These are phyloP conservation scores for Chloranthus sessilifolius DNA, from an alignment of 164 flowering plant species.

Conservation along the genomic window DNA sequence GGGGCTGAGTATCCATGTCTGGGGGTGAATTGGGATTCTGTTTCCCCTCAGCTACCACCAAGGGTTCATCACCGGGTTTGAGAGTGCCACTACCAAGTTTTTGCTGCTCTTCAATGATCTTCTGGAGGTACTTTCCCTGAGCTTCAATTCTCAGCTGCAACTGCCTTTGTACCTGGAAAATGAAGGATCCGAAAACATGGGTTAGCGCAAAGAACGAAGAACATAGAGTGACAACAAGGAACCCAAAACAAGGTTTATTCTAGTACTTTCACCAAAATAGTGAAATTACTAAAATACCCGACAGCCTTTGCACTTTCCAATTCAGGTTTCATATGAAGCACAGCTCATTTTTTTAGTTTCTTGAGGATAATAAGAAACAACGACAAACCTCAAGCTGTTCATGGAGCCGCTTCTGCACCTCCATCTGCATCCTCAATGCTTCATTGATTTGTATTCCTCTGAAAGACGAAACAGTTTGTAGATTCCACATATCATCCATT, in stretches of 20 bases:
- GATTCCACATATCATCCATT: neutral
- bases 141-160: slow-evolving; percentile 75
- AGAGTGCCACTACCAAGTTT: slow-evolving; percentile 48
- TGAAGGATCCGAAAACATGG: too few species aligned
- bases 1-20: slow-evolving; percentile 17
- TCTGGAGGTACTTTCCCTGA: slow-evolving; percentile 68
- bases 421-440: slow-evolving; percentile 65
- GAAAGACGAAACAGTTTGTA: slow-evolving; percentile 3
- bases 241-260: neutral
- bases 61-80: slow-evolving; percentile 27
- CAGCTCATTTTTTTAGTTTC: too few species aligned
- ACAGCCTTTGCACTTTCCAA: slow-evolving; percentile 1
- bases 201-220: too few species aligned
- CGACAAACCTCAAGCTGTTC: slow-evolving; percentile 64
- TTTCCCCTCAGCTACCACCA: slow-evolving; percentile 20
- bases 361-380: neutral
- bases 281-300: neutral
- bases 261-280: neutral
- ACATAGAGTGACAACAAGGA: neutral
- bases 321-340: too few species aligned
- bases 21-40: slow-evolving; percentile 17
- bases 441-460: slow-evolving; percentile 61
- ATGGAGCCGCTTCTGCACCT: slow-evolving; percentile 68
- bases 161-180: slow-evolving; percentile 61
- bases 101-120: slow-evolving; percentile 73